Conservation (phyloP, 331 rosid species). For the Dryas integrifolia region DNA sequence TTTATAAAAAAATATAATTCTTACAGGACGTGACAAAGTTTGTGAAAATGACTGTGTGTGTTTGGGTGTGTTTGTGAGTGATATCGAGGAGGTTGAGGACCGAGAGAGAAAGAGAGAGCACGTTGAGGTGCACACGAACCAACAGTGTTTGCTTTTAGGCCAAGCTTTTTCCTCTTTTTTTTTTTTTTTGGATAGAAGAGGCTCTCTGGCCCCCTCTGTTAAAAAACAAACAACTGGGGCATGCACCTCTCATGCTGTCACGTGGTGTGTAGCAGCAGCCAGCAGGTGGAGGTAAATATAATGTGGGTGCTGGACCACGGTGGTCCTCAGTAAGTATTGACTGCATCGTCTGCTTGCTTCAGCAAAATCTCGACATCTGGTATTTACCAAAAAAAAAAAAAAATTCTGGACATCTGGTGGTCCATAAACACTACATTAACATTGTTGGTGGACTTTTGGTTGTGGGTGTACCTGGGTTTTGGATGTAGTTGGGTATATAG, state of each 20-base stretch:
- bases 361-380: not conserved
- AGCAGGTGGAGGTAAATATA: constrained; percentile 33
- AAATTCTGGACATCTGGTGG: not conserved
- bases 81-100: constrained; percentile 35
- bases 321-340: constrained; percentile 18
- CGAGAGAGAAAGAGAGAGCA: constrained; percentile 18
- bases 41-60: not conserved
- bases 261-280: constrained; percentile 54
- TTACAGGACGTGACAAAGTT: not conserved
- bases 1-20: not conserved
- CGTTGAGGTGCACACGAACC: constrained; percentile 30
- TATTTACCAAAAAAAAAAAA: too few species aligned
- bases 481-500: not conserved
- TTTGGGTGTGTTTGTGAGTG: constrained; percentile 10
- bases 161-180: not conserved
- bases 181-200: constrained; percentile 16
- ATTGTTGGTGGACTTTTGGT: not conserved
- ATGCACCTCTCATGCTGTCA: constrained; percentile 53
- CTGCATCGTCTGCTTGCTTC: not conserved
- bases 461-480: constrained; percentile 7
- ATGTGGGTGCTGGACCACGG: constrained; percentile 36
- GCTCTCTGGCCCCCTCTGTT: constrained; percentile 6
- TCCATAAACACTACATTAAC: not conserved
- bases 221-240: constrained; percentile 13
- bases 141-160: constrained; percentile 25